Evolutionary conservation across 257 asterid species (phyloP), one percentile per base, ranked within the genome.

Genomic region (Solanum verrucosum): DNA sequence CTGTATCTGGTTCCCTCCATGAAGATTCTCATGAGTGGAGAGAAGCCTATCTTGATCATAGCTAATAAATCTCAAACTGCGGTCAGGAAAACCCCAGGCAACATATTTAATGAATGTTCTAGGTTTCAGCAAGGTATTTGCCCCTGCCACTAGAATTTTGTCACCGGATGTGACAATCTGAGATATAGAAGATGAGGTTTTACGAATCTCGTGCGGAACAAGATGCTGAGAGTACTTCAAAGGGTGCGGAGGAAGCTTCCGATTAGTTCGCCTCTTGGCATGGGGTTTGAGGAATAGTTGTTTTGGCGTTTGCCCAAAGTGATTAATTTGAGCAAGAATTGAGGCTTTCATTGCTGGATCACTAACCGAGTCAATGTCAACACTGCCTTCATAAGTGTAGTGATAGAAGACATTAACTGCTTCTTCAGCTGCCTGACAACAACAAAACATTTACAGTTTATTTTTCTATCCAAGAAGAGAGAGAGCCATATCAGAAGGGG

Each of bases 341-440:
- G 99, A 97, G 75, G 99, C 99, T 91, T 97, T 97, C 99, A 97
- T 93, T 34, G 99, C 97, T 25, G 99, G 99, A 92, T 97, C 99
- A 6, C 96, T 86, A 14, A 97, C 98, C 4, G 99, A 94, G 94
- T 97, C 99, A 37, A 97, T 97, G 90, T 97, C 99, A 60, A 97
- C 99, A 89, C 98, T 97, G 91, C 99, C 99, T 90, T 97, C 99
- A 23, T 97, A 97, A 63, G 99, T 97, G 87, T 97, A 97, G 93
- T 97, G 99, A 91, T 96, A 97, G 95, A 97, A 97, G 87, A 97
- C 99, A 88, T 97, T 97, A 82, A 95, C 98, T 77, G 98, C 99
- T 93, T 93, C 98, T 89, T 97, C 99, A 29, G 99, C 99, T 87
- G 97, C 97, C 99, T 97, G 94, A 82, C 84, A 87, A 92, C 84